Evolutionary conservation across 2,329 filamentous ascomycete genomes (phyloP), one percentile per base, ranked within the genome.

Genomic region (Pseudogymnoascus sp.): DNA sequence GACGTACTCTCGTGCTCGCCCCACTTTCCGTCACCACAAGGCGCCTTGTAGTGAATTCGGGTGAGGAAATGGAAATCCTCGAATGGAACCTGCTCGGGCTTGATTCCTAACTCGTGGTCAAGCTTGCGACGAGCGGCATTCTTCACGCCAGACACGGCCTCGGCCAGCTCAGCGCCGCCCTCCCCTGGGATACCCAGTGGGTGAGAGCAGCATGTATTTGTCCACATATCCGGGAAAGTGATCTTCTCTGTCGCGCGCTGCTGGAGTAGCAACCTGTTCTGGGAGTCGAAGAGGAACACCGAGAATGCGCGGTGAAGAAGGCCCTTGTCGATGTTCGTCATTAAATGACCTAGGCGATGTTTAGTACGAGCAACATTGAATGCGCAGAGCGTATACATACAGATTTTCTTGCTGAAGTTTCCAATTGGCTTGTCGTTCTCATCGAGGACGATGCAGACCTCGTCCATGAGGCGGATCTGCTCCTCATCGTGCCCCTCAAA

Each of bases 161-260:
- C 89, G 59, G 87, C 82, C 45, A 99, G 81, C 68, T 88, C 89
- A 33, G 86, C 84, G 66, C 94, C 94, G 25, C 91, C 96, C 84
- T 99, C 94, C 67, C 89, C 88, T 7, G 94, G 90, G 68, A 97
- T 89, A 62, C 91, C 90, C 65, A 99, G 83, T 4, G 94, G 94
- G 77, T 99, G 94, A 39, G 94, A 99, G 82, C 94, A 99, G 83
- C 94, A 99, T 33, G 94, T 99, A 79, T 99, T 99, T 67, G 94
- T 99, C 94, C 94, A 99, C 88, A 97, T 92, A 74, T 96, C 91
- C 58, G 94, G 93, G 79, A 99, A 99, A 5, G 94, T 99, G 73
- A 99, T 99, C 82, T 99, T 99, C 80, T 97, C 93, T 41, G 87
- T 80, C 28, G 94, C 94, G 68, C 94, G 90, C 80, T 97, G 94